Base-by-base conservation (phyloP, 169 alveolate genomes). In the Eimeria necatrix region DNA sequence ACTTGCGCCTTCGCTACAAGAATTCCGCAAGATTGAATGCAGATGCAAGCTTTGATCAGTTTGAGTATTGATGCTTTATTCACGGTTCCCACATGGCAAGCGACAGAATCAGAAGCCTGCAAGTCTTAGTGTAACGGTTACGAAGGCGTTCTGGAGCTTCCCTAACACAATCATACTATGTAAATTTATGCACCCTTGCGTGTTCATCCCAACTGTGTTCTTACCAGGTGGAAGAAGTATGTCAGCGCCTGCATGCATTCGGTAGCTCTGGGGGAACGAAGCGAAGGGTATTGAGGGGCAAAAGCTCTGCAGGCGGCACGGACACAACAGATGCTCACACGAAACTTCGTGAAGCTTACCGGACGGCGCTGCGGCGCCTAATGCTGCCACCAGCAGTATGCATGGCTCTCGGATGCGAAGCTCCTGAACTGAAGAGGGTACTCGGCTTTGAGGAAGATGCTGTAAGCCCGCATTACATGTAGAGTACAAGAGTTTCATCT, bases 1-100 rank as follows among this genome's bases (percentile, higher is more conserved):
- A 84, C 92, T 60, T 84, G 80, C 92, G 92, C 24, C 92, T 84
- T 59, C 92, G 92, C 70, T 84, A 84, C 92, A 84, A 46, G 22
- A 56, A 60, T 53, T 84, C 92, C 59, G 92, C 92, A 4, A 56
- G 14, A 24, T 26, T 14, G 59, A 16, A 51, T 18, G 76, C 92
- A 60, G 92, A 84, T 84, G 92, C 92, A 84, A 84, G 92, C 22
- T 56, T 26, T 32, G 41, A 32, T 32, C 41, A 32, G 41, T 32
- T 32, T 32, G 41, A 32, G 41, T 32, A 32, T 32, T 32, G 41
- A 32, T 32, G 2, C 41, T 32, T 32, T 32, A 32, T 32, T 32
- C 41, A 32, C 41, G 41, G 41, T 32, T 32, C 41, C 2, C 41
- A 32, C 41, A 2, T 32, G 41, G 41, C 41, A 32, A 32, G 41